Evolutionary conservation across 163 green algal species (phyloP), one percentile per base, ranked within the genome.

Genomic region (Chlamydomonas reinhardtii): DNA sequence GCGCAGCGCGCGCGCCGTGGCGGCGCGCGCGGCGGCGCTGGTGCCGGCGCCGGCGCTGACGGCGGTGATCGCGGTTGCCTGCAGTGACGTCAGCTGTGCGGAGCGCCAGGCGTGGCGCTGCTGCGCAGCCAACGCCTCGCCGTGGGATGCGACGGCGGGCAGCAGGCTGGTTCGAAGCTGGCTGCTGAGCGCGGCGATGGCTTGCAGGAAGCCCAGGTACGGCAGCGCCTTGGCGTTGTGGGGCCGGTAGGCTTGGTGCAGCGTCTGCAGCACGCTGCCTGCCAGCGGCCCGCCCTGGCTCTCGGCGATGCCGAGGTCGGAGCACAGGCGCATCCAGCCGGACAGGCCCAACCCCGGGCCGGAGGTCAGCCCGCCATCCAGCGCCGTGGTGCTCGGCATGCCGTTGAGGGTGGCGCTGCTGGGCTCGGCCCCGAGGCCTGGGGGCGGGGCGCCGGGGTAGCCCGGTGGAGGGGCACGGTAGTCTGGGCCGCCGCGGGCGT

Each of bases 151-250:
- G 27, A 86, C 80, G 3, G 56, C 24, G 6, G 17, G 34, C 27
- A 79, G 4, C 80, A 86, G 56, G 70, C 65, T 73, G 25, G 39
- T 19, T 0, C 37, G 54, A 35, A 79, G 16, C 70, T 86, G 80
- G 27, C 27, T 65, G 70, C 80, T 86, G 14, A 86, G 80, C 15
- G 80, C 80, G 24, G 54, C 54, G 24, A 64, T 43, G 1, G 80
- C 80, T 70, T 79, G 70, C 20, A 79, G 56, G 80, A 86, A 86
- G 27, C 56, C 70, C 34, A 86, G 31, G 80, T 86, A 86, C 15
- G n/a, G 27, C 9, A 86, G 56, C 29, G 25, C 8, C 2, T 31
- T 34, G 34, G 31, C 43, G 35, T 70, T 37, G 80, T 80, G 80
- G 4, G 70, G 70, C 35, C 35, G 37, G 56, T 86, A 86, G 15